These are phyloP conservation scores for Xylaria sp. DNA, from an alignment of 495 filamentous ascomycete species.

Conservation along the genomic window DNA sequence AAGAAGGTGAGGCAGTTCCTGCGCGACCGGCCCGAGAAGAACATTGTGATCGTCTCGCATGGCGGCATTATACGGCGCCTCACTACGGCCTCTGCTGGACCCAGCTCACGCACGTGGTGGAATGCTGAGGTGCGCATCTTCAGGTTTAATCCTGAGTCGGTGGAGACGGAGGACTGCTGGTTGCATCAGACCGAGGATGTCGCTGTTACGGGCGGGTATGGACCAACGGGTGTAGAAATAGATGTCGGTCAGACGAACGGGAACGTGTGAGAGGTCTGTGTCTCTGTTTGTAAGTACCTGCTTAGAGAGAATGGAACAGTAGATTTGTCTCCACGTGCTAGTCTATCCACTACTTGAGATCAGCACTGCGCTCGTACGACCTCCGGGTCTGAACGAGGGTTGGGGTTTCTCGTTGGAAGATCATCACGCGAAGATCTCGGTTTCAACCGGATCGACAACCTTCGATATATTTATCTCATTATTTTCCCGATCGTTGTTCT, in stretches of 20 bases:
- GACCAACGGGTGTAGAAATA: conserved; percentile 35
- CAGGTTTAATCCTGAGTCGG: conserved; percentile 50
- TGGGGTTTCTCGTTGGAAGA: neutral
- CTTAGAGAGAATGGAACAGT: neutral
- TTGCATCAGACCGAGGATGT: conserved; percentile 28
- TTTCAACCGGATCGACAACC: conserved; percentile 22
- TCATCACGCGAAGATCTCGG: conserved; percentile 20
- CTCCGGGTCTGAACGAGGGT: neutral
- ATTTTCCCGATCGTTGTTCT: neutral
- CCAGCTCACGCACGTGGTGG: conserved; percentile 50
- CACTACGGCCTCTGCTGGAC: conserved; percentile 34
- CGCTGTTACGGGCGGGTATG: conserved; percentile 36
- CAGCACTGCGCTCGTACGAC: neutral
- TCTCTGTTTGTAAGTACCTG: neutral
- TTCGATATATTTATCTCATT: neutral
- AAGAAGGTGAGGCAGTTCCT: conserved; percentile 39
- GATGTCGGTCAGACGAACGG: conserved; percentile 29
- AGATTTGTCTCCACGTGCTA: neutral
- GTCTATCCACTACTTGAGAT: neutral
- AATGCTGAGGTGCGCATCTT: conserved; percentile 68
- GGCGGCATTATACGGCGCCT: conserved; percentile 58
- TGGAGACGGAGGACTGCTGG: conserved; percentile 34
- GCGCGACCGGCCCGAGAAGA: conserved; percentile 57
- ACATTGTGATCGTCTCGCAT: conserved; percentile 64
- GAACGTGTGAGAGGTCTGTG: conserved; percentile 12